A percentile compares a stretch with the other conserved stretches of the same genome.
Conservation (phyloP, 2,329 filamentous ascomycete genomes). For the Dactylella cylindrospora region DNA sequence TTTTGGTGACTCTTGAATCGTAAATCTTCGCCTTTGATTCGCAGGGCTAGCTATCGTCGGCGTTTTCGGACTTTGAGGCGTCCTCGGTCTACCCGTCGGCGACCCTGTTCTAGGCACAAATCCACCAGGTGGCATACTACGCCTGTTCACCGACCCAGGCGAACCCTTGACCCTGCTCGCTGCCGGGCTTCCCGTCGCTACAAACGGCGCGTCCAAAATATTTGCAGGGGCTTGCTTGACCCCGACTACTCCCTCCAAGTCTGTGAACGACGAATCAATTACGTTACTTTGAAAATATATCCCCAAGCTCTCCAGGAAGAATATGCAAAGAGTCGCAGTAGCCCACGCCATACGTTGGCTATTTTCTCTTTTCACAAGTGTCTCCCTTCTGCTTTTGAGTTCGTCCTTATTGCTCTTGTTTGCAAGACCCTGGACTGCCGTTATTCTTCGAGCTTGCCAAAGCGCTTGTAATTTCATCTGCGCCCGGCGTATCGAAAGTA, state of each 20-base stretch:
- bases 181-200: slow-evolving; percentile 16
- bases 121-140: background rate
- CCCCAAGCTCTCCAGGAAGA: slow-evolving; percentile 84
- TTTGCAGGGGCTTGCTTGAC: slow-evolving; percentile 44
- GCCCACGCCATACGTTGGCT: slow-evolving; percentile 85
- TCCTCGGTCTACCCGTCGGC: slow-evolving; percentile 9
- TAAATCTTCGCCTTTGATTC: slow-evolving; percentile 13
- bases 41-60: slow-evolving; percentile 27
- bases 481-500: slow-evolving; percentile 79
- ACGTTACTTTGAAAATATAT: slow-evolving; percentile 89
- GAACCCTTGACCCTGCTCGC: background rate
- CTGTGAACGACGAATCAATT: slow-evolving; percentile 75
- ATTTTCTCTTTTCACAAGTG: slow-evolving; percentile 64
- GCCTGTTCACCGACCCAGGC: slow-evolving; percentile 8
- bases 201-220: background rate
- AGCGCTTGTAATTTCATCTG: slow-evolving; percentile 81
- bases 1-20: slow-evolving; percentile 24
- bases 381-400: slow-evolving; percentile 64
- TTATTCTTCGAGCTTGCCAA: slow-evolving; percentile 78
- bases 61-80: slow-evolving; percentile 32
- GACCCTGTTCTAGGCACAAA: slow-evolving; percentile 16
- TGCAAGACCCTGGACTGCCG: slow-evolving; percentile 64
- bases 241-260: slow-evolving; percentile 61
- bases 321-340: slow-evolving; percentile 80
- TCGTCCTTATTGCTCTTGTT: slow-evolving; percentile 63